Evolutionary conservation across 805 yeast species (phyloP).

Genomic region (Candida vartiovaarae): DNA sequence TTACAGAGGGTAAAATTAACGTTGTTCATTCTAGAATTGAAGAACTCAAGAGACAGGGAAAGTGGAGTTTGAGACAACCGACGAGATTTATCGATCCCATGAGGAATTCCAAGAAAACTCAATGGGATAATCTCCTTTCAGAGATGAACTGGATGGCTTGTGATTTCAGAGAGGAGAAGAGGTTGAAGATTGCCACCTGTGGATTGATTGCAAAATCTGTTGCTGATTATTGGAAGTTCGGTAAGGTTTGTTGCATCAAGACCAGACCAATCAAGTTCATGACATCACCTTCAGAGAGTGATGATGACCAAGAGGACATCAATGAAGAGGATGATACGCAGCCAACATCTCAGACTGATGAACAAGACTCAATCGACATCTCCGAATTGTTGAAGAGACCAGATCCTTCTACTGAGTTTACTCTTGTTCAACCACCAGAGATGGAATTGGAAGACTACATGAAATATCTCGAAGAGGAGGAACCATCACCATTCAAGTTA

Average conservation of each 20-base stretch:
- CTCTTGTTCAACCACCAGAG: constrained; percentile 24
- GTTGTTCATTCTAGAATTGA: constrained; percentile 88
- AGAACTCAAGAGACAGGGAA: constrained; percentile 77
- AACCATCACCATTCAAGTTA: constrained; percentile 27
- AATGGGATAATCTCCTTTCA: constrained; percentile 66
- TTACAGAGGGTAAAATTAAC: constrained; percentile 85
- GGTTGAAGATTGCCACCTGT: constrained; percentile 66
- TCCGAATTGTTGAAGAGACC: constrained; percentile 27
- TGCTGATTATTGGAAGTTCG: constrained; percentile 70
- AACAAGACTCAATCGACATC: constrained; percentile 29
- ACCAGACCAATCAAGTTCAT: constrained; percentile 34
- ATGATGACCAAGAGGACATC: constrained; percentile 2
- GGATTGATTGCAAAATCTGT: constrained; percentile 65
- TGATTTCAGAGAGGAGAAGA: constrained; percentile 65
- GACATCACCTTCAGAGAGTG: constrained; percentile 9
- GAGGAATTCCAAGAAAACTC: constrained; percentile 33
- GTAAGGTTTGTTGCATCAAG: constrained; percentile 60
- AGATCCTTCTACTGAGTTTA: constrained; percentile 23
- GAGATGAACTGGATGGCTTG: constrained; percentile 83
- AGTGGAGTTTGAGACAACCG: constrained; percentile 92
- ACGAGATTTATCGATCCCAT: constrained; percentile 60
- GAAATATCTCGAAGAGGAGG: constrained; percentile 1
- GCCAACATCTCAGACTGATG: background rate
- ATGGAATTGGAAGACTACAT: constrained; percentile 24
- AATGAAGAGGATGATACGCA: background rate